phyloP scores from a whole-genome alignment of 768 basidiomycete genomes.

The Kwoniella bestiolae region DNA sequence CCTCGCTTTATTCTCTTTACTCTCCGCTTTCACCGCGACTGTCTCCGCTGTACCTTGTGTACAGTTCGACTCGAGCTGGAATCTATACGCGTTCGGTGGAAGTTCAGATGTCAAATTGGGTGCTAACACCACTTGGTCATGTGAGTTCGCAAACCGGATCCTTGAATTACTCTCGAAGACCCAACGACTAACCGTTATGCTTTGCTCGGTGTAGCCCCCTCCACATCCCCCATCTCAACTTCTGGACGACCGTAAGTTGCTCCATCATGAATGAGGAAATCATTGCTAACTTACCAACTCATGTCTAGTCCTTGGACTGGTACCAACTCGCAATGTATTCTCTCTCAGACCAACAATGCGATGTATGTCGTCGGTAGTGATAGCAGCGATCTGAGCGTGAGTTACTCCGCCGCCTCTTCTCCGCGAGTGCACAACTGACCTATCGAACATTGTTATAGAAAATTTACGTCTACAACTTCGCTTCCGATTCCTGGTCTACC shows the following conservation, averaged over 20 bases:
- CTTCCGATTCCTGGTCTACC: conserved; percentile 68
- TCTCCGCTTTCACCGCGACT: conserved; percentile 35
- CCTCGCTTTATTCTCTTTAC: conserved; percentile 33
- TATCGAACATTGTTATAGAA: conserved; percentile 38
- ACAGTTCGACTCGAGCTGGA: conserved; percentile 78
- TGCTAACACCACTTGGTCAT: conserved; percentile 69
- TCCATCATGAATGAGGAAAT: conserved; percentile 52
- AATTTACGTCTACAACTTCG: conserved; percentile 80
- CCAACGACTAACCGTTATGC: background rate
- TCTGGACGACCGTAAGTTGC: conserved; percentile 71
- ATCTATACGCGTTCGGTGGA: conserved; percentile 82
- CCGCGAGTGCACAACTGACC: background rate
- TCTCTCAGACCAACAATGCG: conserved; percentile 74
- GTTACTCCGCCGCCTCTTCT: conserved; percentile 21
- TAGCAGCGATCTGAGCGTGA: conserved; percentile 66
- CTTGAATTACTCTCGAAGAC: background rate
- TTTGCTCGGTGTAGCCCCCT: conserved; percentile 60
- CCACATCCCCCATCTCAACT: conserved; percentile 71
- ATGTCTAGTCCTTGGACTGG: conserved; percentile 57
- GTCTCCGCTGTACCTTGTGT: conserved; percentile 65
- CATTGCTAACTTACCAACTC: conserved; percentile 49
- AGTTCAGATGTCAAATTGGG: conserved; percentile 85
- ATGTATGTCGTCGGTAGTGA: conserved; percentile 84
- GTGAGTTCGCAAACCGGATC: conserved; percentile 55
- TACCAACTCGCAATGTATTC: conserved; percentile 56